A percentile compares a stretch with the other conserved stretches of the same genome.
Conservation (phyloP, 371 early-diverging fungal species). For the Fennellomyces sp. region DNA sequence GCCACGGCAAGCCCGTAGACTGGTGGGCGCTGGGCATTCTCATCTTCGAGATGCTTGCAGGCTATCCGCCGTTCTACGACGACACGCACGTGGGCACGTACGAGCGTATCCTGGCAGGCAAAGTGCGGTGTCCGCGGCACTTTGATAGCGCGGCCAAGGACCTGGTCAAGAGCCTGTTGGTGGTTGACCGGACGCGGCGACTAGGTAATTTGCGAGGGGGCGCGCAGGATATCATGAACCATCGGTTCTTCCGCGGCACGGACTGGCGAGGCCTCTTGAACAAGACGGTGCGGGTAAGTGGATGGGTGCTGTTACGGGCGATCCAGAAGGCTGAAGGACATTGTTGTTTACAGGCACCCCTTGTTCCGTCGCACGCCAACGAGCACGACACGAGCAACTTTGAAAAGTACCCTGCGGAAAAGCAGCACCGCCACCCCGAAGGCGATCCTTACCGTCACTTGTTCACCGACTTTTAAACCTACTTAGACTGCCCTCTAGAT, state of each 20-base stretch:
- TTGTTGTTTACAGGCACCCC: constrained; percentile 62
- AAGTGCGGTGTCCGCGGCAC: constrained; percentile 75
- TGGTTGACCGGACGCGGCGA: constrained; percentile 78
- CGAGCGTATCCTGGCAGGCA: constrained; percentile 79
- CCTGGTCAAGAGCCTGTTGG: constrained; percentile 75
- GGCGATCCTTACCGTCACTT: constrained; percentile 48
- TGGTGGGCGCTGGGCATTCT: constrained; percentile 99
- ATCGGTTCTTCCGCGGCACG: constrained; percentile 86
- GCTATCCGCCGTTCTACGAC: constrained; percentile 97
- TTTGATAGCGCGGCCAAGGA: constrained; percentile 81
- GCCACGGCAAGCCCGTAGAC: constrained; percentile 97
- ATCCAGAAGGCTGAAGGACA: no score
- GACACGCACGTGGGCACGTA: constrained; percentile 90
- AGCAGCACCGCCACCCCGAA: constrained; percentile 26
- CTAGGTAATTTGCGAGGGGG: constrained; percentile 66
- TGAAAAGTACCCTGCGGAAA: constrained; percentile 66
- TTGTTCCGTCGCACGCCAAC: constrained; percentile 62
- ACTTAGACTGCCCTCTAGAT: no score
- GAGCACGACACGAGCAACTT: constrained; percentile 73
- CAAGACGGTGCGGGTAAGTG: constrained; percentile 63
- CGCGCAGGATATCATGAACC: constrained; percentile 72
- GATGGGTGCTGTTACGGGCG: no score
- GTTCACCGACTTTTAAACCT: constrained; percentile 50
- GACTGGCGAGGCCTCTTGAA: constrained; percentile 83
- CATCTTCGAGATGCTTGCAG: constrained; percentile 95